phyloP scores from a whole-genome alignment of 495 filamentous ascomycete genomes.

The Neurospora sp. region DNA sequence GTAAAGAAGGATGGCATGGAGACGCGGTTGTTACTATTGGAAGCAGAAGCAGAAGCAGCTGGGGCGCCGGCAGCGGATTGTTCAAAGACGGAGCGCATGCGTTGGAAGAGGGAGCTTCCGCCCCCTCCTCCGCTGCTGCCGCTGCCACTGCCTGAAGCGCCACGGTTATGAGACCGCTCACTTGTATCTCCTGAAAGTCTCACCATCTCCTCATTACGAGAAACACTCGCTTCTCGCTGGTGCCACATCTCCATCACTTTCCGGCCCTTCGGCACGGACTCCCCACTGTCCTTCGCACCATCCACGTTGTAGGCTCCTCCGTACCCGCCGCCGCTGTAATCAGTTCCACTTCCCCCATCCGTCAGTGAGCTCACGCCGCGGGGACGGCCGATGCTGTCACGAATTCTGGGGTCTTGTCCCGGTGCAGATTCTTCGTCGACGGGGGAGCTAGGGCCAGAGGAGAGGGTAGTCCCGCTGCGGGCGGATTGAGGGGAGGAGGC shows the following conservation, averaged over 20 bases:
- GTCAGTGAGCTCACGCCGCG: neutral
- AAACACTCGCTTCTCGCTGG: neutral
- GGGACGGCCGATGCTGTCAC: neutral
- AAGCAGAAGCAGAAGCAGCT: neutral
- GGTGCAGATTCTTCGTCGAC: too few relatives aligned
- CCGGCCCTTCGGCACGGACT: neutral
- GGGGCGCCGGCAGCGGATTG: neutral
- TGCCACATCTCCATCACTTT: neutral
- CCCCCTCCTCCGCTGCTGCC: neutral
- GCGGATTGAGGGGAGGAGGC: conserved; percentile 13
- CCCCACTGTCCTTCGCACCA: neutral
- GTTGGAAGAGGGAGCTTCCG: conserved; percentile 18
- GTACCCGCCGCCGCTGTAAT: conserved; percentile 5
- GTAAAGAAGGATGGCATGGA: neutral
- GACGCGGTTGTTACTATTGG: neutral
- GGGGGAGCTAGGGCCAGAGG: conserved; percentile 4
- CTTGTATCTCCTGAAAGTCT: neutral
- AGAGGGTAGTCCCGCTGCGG: conserved; percentile 11
- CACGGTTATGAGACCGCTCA: neutral
- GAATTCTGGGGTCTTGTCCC: conserved; percentile 4
- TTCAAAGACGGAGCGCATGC: conserved; percentile 26
- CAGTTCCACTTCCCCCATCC: neutral
- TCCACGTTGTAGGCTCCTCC: neutral
- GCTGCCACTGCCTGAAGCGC: neutral
- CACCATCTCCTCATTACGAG: neutral